These are phyloP conservation scores for Gentiana macrophylla DNA, from an alignment of 257 asterid genomes.

Conservation along the genomic window DNA sequence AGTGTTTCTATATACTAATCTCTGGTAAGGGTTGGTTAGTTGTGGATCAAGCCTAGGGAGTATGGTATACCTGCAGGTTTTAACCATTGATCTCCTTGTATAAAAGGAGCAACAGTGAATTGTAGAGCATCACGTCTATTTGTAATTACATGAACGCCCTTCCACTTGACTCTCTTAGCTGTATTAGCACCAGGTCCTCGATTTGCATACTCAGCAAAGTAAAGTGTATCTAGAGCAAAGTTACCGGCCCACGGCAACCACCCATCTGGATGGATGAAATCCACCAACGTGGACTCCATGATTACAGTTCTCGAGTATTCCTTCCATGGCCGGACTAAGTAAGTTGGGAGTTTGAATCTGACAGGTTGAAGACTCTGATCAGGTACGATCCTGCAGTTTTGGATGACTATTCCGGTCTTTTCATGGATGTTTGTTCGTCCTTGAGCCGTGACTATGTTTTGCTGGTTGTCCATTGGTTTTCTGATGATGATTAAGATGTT, in stretches of 20 bases:
- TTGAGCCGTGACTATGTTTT: constrained; percentile 6
- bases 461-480: constrained; percentile 6
- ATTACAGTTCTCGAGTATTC: constrained; percentile 28
- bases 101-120: no score
- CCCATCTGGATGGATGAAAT: constrained; percentile 30
- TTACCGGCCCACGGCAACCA: constrained; percentile 39
- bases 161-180: constrained; percentile 27
- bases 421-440: background rate
- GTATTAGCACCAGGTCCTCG: constrained; percentile 33
- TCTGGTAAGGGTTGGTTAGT: no score
- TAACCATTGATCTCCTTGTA: no score
- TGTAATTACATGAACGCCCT: background rate
- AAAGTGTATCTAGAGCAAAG: constrained; percentile 24
- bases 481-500: constrained; percentile 6
- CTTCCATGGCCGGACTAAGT: constrained; percentile 38
- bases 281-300: constrained; percentile 29
- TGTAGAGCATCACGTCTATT: no score
- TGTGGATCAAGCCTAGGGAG: no score
- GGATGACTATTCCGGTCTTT: constrained; percentile 5
- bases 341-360: constrained; percentile 25
- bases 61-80: no score
- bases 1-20: no score
- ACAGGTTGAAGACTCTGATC: constrained; percentile 7
- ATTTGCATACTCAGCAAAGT: constrained; percentile 30
- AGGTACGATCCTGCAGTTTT: constrained; percentile 6